Conservation (phyloP, 2,329 filamentous ascomycete species). For the Dactylellina drechsleri region DNA sequence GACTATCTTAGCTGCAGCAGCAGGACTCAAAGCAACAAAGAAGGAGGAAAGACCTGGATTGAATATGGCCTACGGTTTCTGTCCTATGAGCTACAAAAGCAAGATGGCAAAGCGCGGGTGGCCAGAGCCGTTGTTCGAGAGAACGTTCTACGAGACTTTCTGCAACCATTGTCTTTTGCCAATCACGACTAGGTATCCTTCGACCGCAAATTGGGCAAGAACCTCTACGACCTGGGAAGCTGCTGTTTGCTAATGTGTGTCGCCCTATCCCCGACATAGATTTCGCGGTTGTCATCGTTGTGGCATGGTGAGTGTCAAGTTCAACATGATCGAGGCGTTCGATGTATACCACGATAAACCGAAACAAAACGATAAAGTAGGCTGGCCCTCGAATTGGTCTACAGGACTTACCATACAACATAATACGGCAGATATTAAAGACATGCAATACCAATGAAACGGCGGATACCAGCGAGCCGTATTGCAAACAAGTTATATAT, state of each 20-base stretch:
- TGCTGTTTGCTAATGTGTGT: slow-evolving; percentile 9
- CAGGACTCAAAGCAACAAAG: slow-evolving; percentile 10
- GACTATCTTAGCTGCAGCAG: slow-evolving; percentile 17
- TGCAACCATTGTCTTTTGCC: slow-evolving; percentile 36
- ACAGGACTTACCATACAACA: slow-evolving; percentile 26
- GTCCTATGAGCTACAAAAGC: neutral
- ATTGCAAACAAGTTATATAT: slow-evolving; percentile 26
- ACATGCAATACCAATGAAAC: slow-evolving; percentile 15
- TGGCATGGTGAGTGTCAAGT: slow-evolving; percentile 39
- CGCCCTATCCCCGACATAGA: too few relatives aligned
- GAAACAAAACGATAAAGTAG: too few relatives aligned
- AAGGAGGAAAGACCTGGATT: neutral
- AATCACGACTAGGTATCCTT: slow-evolving; percentile 1
- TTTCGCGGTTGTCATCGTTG: slow-evolving; percentile 28
- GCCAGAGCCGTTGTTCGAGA: slow-evolving; percentile 35
- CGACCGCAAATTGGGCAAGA: neutral
- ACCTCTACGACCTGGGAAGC: slow-evolving; percentile 5
- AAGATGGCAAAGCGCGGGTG: slow-evolving; percentile 22
- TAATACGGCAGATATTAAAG: slow-evolving; percentile 16
- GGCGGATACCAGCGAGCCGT: neutral
- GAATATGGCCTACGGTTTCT: neutral
- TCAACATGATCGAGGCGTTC: slow-evolving; percentile 44
- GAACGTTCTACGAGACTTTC: slow-evolving; percentile 26
- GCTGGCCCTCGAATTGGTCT: slow-evolving; percentile 15
- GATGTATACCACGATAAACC: slow-evolving; percentile 16